Percentiles rank a stretch among this genome's conserved stretches.
Conservation (phyloP, 768 basidiomycete genomes). For the Rubroboletus satanas region DNA sequence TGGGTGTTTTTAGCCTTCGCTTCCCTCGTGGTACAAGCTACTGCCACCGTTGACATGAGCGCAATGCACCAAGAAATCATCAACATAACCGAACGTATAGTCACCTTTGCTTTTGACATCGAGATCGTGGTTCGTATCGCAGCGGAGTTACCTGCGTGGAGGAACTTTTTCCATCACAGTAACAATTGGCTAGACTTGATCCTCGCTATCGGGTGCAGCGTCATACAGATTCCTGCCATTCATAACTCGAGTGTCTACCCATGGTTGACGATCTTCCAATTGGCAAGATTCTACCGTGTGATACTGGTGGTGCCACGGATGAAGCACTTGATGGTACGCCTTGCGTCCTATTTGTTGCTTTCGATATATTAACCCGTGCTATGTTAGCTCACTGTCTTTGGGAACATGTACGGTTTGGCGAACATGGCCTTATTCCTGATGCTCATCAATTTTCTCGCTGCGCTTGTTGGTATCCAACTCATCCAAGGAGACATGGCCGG, state of each 20-base stretch:
- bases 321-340: constrained; percentile 75
- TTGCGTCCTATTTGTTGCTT: neutral
- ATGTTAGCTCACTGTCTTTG: constrained; percentile 76
- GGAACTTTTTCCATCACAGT: constrained; percentile 59
- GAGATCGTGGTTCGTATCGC: constrained; percentile 79
- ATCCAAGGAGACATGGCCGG: constrained; percentile 74
- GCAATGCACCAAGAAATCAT: constrained; percentile 44
- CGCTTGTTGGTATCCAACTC: constrained; percentile 79
- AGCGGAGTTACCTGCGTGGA: constrained; percentile 77
- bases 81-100: constrained; percentile 65
- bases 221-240: constrained; percentile 85
- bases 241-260: constrained; percentile 61
- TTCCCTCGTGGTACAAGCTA: constrained; percentile 71
- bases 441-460: constrained; percentile 80
- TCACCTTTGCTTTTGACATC: constrained; percentile 82
- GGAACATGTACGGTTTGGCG: constrained; percentile 83
- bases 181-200: constrained; percentile 72
- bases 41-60: constrained; percentile 51
- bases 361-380: constrained; percentile 4
- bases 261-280: constrained; percentile 88
- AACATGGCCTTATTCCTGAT: constrained; percentile 94
- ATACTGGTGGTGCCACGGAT: constrained; percentile 88
- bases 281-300: constrained; percentile 86
- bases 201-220: constrained; percentile 67
- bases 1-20: constrained; percentile 76